phyloP scores from a whole-genome alignment of 1,284 basidiomycete species.

The Malassezia furfur region DNA sequence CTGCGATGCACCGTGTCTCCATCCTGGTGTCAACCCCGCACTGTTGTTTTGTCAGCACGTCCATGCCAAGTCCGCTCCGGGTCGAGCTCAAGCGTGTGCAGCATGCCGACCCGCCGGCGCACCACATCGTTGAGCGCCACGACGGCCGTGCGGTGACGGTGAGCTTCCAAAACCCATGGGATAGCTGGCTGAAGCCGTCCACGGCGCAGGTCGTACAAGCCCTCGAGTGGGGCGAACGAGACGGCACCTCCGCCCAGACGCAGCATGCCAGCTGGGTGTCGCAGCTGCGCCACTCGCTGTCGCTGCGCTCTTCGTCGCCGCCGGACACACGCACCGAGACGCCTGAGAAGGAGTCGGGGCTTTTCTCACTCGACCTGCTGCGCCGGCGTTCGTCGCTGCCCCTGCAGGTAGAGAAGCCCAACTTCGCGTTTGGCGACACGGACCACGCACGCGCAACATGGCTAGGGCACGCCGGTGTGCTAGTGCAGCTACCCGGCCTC shows the following conservation, averaged over 20 bases:
- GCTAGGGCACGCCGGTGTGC: slow-evolving; percentile 41
- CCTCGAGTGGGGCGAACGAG: slow-evolving; percentile 29
- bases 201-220: slow-evolving; percentile 29
- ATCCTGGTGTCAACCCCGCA: not conserved
- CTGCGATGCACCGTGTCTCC: not conserved
- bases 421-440: slow-evolving; percentile 17
- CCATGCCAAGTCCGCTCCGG: not conserved
- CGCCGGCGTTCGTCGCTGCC: slow-evolving; percentile 2
- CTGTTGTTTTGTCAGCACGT: not conserved
- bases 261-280: not conserved
- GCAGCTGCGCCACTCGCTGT: not conserved
- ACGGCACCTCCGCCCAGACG: not conserved
- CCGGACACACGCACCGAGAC: not conserved
- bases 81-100: not conserved
- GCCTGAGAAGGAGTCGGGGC: slow-evolving; percentile 13
- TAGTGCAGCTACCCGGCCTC: slow-evolving; percentile 29
- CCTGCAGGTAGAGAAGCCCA: slow-evolving; percentile 20
- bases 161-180: slow-evolving; percentile 42
- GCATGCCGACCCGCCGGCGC: slow-evolving; percentile 10
- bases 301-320: not conserved
- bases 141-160: slow-evolving; percentile 1
- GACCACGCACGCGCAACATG: slow-evolving; percentile 27
- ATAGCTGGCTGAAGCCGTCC: slow-evolving; percentile 33
- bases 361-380: slow-evolving; percentile 8
- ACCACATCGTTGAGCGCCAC: slow-evolving; percentile 6